phyloP scores from a whole-genome alignment of 257 asterid genomes.

The Gynochthodes officinalis region DNA sequence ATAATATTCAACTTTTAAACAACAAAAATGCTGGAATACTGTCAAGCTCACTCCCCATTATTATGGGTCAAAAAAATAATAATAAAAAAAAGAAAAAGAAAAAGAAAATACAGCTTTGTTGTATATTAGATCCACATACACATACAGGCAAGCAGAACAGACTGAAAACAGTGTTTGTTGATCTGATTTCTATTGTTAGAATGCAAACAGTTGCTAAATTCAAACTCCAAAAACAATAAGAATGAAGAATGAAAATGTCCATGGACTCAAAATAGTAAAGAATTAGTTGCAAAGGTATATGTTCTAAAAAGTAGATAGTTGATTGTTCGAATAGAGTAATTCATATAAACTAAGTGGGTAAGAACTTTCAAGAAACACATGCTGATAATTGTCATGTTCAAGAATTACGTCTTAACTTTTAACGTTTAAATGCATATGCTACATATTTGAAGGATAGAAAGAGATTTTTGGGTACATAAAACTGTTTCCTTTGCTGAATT shows the following conservation, averaged over 20 bases:
- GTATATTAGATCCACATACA: background rate
- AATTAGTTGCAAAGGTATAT: background rate
- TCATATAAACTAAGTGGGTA: background rate
- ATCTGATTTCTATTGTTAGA: conserved; percentile 1
- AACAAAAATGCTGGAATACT: background rate
- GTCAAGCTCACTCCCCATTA: background rate
- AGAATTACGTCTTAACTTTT: background rate
- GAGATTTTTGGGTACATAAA: background rate
- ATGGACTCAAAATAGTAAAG: background rate
- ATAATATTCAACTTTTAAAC: conserved; percentile 14
- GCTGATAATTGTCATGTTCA: no score
- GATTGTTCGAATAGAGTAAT: background rate
- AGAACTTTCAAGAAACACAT: background rate
- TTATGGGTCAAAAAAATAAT: background rate
- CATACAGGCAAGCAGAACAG: background rate
- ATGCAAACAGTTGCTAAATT: background rate
- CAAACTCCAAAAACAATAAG: background rate
- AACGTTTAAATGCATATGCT: background rate
- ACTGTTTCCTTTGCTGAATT: background rate
- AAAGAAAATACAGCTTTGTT: background rate
- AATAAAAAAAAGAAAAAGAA: no score
- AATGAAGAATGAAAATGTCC: background rate
- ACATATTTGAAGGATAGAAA: background rate
- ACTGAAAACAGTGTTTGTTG: background rate
- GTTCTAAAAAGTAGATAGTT: background rate